These are phyloP conservation scores for Sclerotinia trifoliorum DNA, from an alignment of 2,329 filamentous ascomycete genomes.

Conservation along the genomic window DNA sequence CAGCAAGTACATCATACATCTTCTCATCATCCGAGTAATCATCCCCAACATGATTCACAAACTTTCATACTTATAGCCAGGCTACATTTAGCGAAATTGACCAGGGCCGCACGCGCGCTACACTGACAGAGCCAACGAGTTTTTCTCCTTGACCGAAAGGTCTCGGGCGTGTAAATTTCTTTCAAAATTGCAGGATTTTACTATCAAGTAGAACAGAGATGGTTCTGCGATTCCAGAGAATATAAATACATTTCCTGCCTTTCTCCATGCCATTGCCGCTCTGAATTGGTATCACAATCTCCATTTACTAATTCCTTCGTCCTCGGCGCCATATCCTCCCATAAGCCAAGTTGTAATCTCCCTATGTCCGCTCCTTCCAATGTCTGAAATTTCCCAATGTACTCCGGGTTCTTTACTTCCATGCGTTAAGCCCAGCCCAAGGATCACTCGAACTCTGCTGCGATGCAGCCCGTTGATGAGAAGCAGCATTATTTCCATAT, in stretches of 20 bases:
- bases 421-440: conserved; percentile 60
- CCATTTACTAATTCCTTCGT: conserved; percentile 10
- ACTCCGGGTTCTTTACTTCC: conserved; percentile 29
- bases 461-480: conserved; percentile 38
- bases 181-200: background rate
- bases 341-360: background rate
- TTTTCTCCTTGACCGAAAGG: too few relatives aligned
- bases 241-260: conserved; percentile 18
- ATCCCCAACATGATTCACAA: background rate
- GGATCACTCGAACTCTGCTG: conserved; percentile 52
- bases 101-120: too few relatives aligned
- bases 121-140: too few relatives aligned
- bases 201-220: background rate
- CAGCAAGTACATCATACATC: too few relatives aligned
- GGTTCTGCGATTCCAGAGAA: background rate
- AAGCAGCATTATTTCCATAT: conserved; percentile 42
- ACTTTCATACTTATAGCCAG: background rate
- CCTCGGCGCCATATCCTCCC: conserved; percentile 10
- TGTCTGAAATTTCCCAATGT: background rate
- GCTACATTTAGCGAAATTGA: background rate
- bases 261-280: background rate
- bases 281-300: conserved; percentile 15
- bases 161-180: background rate
- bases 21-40: background rate
- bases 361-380: conserved; percentile 5